Percentiles rank a stretch among this genome's conserved stretches.
Conservation (phyloP, 2,329 filamentous ascomycete species). For the Remersonia thermophila region DNA sequence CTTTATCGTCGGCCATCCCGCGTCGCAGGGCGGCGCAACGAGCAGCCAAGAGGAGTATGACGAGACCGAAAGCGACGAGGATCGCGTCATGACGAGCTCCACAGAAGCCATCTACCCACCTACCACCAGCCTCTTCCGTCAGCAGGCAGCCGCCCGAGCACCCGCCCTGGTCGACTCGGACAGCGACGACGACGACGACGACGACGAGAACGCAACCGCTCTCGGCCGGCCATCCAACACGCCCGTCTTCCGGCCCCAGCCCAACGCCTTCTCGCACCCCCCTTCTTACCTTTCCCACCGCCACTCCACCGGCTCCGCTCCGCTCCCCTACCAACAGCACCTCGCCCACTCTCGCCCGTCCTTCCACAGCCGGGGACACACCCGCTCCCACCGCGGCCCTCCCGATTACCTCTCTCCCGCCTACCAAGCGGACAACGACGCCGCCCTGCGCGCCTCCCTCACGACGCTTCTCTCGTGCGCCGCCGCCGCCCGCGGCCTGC, state of each 20-base stretch:
- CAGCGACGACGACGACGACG: conserved; percentile 49
- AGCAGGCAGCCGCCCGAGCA: conserved; percentile 27
- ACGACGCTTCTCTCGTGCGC: conserved; percentile 92
- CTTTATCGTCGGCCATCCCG: conserved; percentile 28
- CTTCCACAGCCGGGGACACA: conserved; percentile 35
- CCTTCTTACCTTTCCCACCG: conserved; percentile 40
- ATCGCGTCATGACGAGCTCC: conserved; percentile 50
- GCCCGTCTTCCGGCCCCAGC: conserved; percentile 65
- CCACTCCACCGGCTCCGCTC: conserved; percentile 37
- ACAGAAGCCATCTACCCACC: conserved; percentile 35
- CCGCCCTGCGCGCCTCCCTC: conserved; percentile 81
- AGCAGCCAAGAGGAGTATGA: conserved; percentile 94
- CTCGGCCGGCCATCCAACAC: conserved; percentile 50
- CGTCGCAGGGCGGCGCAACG: conserved; percentile 29
- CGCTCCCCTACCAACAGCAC: conserved; percentile 36
- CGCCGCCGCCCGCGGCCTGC: conserved; percentile 71
- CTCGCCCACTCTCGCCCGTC: conserved; percentile 38
- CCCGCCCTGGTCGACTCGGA: conserved; percentile 28
- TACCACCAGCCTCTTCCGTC: conserved; percentile 18
- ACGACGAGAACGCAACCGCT: conserved; percentile 71
- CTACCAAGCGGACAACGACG: conserved; percentile 81
- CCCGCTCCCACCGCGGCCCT: conserved; percentile 32
- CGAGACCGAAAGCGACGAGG: conserved; percentile 83
- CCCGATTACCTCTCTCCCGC: conserved; percentile 59
- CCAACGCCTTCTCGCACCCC: conserved; percentile 84